A percentile compares a stretch with the other conserved stretches of the same genome.
phyloP scores from a whole-genome alignment of 768 basidiomycete species.

The Lentinula guzmanii region DNA sequence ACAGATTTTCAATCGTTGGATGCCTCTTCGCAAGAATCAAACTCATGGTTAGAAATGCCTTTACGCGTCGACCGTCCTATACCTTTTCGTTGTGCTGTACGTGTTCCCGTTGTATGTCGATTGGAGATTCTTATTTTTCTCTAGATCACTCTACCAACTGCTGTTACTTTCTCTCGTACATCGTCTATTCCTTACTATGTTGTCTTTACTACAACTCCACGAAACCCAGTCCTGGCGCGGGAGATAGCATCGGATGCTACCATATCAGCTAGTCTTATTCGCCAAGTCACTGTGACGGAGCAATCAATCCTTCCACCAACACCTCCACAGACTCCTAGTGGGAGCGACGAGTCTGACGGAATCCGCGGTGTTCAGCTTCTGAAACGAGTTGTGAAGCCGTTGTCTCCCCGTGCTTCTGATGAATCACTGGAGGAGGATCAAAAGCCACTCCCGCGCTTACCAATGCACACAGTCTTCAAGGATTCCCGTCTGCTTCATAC shows the following conservation, averaged over 20 bases:
- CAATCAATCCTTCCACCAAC: conserved; percentile 33
- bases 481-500: conserved; percentile 43
- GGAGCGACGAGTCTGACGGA: conserved; percentile 34
- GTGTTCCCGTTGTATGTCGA: conserved; percentile 18
- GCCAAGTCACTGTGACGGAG: conserved; percentile 51
- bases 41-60: conserved; percentile 66
- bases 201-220: conserved; percentile 61
- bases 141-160: conserved; percentile 63
- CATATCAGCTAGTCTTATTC: conserved; percentile 59
- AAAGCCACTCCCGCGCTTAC: conserved; percentile 38
- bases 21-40: conserved; percentile 27
- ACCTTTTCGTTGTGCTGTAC: conserved; percentile 62
- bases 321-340: conserved; percentile 41
- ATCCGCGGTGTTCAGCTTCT: conserved; percentile 22
- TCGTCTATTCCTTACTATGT: conserved; percentile 67
- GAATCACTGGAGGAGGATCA: conserved; percentile 21
- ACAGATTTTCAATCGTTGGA: conserved; percentile 54
- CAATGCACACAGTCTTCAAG: conserved; percentile 28
- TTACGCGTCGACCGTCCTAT: conserved; percentile 56
- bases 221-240: conserved; percentile 45
- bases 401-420: conserved; percentile 16
- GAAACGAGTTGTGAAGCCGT: conserved; percentile 28
- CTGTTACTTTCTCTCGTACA: conserved; percentile 54
- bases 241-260: conserved; percentile 71
- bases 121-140: conserved; percentile 4